These are phyloP conservation scores for Trichoderma orchidacearum DNA, from an alignment of 495 filamentous ascomycete genomes.

Conservation along the genomic window DNA sequence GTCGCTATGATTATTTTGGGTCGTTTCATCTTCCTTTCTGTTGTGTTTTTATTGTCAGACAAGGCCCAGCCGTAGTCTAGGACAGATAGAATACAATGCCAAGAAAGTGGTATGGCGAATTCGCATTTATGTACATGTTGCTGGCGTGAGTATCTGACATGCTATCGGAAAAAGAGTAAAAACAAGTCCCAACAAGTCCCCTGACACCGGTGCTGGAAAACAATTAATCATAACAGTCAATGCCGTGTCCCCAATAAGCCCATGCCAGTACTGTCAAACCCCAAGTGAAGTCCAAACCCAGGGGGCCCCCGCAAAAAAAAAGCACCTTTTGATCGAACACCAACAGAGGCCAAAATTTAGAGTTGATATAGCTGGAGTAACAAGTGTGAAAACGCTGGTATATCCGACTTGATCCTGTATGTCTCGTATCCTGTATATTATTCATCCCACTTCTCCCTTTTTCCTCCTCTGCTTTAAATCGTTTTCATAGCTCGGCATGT, in stretches of 20 bases:
- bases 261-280: no score
- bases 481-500: not conserved
- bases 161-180: no score
- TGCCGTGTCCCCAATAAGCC: no score
- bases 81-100: not conserved
- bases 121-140: not conserved
- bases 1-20: not conserved
- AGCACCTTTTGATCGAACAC: not conserved
- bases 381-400: not conserved
- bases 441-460: not conserved
- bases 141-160: no score
- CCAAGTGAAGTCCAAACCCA: no score
- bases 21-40: not conserved
- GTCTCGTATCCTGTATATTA: no score
- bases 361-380: no score
- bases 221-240: no score
- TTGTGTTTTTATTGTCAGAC: not conserved
- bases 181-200: no score
- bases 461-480: not conserved
- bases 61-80: not conserved
- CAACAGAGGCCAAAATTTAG: no score
- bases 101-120: not conserved
- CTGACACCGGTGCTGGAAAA: no score
- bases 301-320: no score
- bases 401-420: not conserved